These are phyloP conservation scores for Linnemannia elongata DNA, from an alignment of 192 early-diverging fungal species.

Conservation along the genomic window DNA sequence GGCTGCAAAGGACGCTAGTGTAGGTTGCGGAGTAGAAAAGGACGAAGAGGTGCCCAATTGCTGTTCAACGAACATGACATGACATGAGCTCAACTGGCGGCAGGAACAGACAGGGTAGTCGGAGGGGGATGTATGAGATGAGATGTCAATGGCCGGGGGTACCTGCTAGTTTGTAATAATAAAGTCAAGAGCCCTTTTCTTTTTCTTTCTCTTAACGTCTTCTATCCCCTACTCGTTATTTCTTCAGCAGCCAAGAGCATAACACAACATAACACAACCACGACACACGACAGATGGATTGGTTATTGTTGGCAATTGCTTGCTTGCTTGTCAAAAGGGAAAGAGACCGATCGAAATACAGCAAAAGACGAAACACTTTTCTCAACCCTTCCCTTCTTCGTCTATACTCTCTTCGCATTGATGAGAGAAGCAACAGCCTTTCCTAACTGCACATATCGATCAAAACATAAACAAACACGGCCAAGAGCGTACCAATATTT, in stretches of 20 bases:
- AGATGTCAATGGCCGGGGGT: background rate
- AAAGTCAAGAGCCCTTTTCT: background rate
- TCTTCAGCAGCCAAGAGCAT: background rate
- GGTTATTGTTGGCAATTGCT: background rate
- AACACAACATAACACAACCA: background rate
- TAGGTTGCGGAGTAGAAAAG: background rate
- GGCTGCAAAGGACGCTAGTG: background rate
- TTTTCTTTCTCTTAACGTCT: background rate
- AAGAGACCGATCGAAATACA: background rate
- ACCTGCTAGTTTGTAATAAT: background rate
- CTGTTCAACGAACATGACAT: too few species aligned
- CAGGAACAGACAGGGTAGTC: background rate
- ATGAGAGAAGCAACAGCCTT: background rate
- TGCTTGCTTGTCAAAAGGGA: background rate
- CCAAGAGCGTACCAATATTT: background rate
- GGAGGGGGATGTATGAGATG: background rate
- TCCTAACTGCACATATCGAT: background rate
- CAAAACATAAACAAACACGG: background rate
- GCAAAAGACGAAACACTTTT: constrained; percentile 1
- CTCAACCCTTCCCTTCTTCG: background rate
- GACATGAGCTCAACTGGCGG: background rate
- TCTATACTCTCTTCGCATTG: background rate
- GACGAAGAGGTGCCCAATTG: background rate
- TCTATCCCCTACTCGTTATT: background rate
- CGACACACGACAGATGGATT: background rate